Base-by-base conservation (phyloP, 805 yeast species). In the Wickerhamiella australiensis region DNA sequence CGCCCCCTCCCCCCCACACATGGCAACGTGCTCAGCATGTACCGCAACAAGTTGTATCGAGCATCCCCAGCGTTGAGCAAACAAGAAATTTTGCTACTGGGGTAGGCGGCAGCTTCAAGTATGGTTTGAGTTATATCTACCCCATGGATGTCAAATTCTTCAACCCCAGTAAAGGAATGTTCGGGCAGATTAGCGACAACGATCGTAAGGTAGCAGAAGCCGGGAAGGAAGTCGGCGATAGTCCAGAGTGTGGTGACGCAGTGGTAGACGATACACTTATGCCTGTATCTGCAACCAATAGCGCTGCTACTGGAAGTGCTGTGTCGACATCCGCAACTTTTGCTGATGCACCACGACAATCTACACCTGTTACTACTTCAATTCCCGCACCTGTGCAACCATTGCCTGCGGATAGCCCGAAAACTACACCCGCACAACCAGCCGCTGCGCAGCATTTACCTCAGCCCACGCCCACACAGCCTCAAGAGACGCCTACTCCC, bases 81-180 rank as follows among this genome's bases (percentile, higher is more conserved):
- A 37, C 43, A 17, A 46, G 26, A n/a, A n/a, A 26, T 25, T 46
- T 36, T 4, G 49, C 43, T 5, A 23, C 37, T 7, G 22, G 26
- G 11, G 41, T 45, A 17, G 47, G 47, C 29, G 35, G 29, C 18
- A 15, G 40, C 7, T 45, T 45, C 47, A 37, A 45, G 29, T 27
- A 45, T 15, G 47, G 47, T 2, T 21, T 45, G 17, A 45, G 47
- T 27, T 45, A 45, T 20, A 45, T 45, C n/a, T 45, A 45, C 35
- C 47, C 42, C 17, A 25, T 21, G 12, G 43, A 46, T 8, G 49
- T 25, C 37, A 46, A 46, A 37, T 46, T 46, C 21, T 37, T 37
- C 49, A 46, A 46, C 33, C 49, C 49, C 2, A 23, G 29, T 25
- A 46, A 46, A 31, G 49, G 49, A 12, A 46, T 46, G 35, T 46